These are phyloP conservation scores for Emergomyces africanus DNA, from an alignment of 2,329 filamentous ascomycete species.

Conservation along the genomic window DNA sequence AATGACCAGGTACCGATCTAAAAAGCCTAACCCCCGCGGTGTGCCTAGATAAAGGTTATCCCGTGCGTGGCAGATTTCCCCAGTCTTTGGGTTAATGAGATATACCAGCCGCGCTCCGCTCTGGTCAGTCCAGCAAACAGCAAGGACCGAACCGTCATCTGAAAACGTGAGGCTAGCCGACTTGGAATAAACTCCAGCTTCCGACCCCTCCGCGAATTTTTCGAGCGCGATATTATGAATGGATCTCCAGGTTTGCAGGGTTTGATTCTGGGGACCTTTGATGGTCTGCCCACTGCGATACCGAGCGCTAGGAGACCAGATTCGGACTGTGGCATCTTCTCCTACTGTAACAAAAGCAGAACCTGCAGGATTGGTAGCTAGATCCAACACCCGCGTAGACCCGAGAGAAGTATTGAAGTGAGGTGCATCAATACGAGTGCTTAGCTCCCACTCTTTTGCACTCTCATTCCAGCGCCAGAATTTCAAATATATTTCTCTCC, in stretches of 20 bases:
- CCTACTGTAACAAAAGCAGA: constrained; percentile 75
- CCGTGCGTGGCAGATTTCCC: constrained; percentile 53
- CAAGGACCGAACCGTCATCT: constrained; percentile 72
- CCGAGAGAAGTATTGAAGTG: constrained; percentile 47
- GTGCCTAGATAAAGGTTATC: constrained; percentile 54
- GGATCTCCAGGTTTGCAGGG: constrained; percentile 63
- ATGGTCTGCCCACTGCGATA: constrained; percentile 46
- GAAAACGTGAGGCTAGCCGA: constrained; percentile 65
- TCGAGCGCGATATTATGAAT: constrained; percentile 41
- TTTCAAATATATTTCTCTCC: constrained; percentile 67
- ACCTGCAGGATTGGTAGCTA: constrained; percentile 56
- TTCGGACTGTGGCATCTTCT: constrained; percentile 60
- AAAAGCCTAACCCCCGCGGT: constrained; percentile 55
- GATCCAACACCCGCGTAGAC: constrained; percentile 52
- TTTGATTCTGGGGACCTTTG: constrained; percentile 40
- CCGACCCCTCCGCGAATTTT: constrained; percentile 21
- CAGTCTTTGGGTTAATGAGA: constrained; percentile 60
- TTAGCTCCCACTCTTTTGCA: constrained; percentile 54
- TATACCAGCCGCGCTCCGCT: constrained; percentile 52
- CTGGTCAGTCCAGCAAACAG: constrained; percentile 37
- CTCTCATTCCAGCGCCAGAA: constrained; percentile 64
- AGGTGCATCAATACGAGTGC: constrained; percentile 71
- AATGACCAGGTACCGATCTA: constrained; percentile 62
- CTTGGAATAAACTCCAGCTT: constrained; percentile 21
- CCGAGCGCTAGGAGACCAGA: constrained; percentile 67